These are phyloP conservation scores for Lipomyces orientalis DNA, from an alignment of 805 yeast genomes.

Conservation along the genomic window DNA sequence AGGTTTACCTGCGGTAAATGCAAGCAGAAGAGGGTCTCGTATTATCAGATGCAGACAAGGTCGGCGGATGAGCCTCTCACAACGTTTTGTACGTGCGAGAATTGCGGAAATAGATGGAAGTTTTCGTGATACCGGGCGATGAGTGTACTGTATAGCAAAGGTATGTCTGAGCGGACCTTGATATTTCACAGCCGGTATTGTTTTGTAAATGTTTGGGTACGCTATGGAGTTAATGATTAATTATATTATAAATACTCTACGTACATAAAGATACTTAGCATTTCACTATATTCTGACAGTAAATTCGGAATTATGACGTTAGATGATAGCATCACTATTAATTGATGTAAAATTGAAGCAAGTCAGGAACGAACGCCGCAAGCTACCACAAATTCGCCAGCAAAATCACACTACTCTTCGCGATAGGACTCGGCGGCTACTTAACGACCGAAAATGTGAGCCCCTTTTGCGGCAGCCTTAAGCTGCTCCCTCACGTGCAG, in stretches of 20 bases:
- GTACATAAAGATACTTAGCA: too few species aligned
- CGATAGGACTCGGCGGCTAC: not conserved
- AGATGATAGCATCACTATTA: not conserved
- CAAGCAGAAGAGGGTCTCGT: constrained; percentile 94
- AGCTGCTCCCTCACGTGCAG: not conserved
- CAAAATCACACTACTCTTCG: not conserved
- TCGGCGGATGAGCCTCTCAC: constrained; percentile 99
- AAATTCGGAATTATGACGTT: not conserved
- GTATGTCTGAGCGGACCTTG: not conserved
- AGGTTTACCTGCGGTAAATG: constrained; percentile 97
- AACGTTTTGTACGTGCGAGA: constrained; percentile 97
- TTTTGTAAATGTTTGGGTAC: not conserved
- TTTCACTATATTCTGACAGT: not conserved
- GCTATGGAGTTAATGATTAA: not conserved
- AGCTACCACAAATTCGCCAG: not conserved
- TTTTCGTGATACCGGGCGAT: constrained; percentile 61
- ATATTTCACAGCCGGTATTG: not conserved
- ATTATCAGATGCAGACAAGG: constrained; percentile 97
- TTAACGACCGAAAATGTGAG: not conserved
- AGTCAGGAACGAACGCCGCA: not conserved
- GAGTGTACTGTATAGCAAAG: not conserved
- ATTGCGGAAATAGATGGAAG: constrained; percentile 98
- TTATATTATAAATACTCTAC: too few species aligned
- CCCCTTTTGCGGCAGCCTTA: not conserved
- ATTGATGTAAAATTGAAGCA: not conserved